Evolutionary conservation across 2,329 filamentous ascomycete genomes (phyloP), one percentile per base, ranked within the genome.

Genomic region (Hymenoscyphus albidus): DNA sequence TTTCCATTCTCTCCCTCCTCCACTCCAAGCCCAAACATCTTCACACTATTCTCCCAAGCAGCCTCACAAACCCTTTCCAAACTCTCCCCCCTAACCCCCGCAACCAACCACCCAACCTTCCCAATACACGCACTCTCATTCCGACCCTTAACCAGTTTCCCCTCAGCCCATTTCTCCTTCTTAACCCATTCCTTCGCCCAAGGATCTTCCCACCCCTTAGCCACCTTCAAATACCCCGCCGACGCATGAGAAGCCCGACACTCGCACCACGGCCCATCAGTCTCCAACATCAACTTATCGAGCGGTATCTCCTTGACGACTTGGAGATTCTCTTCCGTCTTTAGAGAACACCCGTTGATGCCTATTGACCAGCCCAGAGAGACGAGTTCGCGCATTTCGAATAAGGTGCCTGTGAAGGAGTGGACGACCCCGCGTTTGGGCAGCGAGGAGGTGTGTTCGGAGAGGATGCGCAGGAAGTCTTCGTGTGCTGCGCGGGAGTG

Each of bases 191-290:
- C 96, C 48, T 54, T 54, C 22, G 48, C 48, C 71, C 89, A 95
- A 16, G 70, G 66, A 0, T 70, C 69, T 48, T 69, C 64, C 32
- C 57, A 66, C 9, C 62, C 66, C 38, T 62, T 70, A 5, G 5
- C 55, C 0, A 22, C 48, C 77, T 79, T 60, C 67, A 69, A 39
- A 62, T 66, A 66, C 64, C 62, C 67, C 40, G 51, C 62, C 62
- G 92, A 92, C 38, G 93, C 93, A 78, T 99, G 94, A 38, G 86
- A 92, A 0, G 93, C 89, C 31, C 95, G 83, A 65, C 99, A 94
- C 77, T 99, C 95, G 74, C 95, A 99, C 91, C 95, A 99, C 2
- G 95, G 95, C 2, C 95, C 95, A 75, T 99, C 95, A 0, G 95
- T 99, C 82, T 99, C 95, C 58, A 99, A 87, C 84, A 98, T 96